A percentile compares a stretch with the other conserved stretches of the same genome.
These are phyloP conservation scores for Chondrus crispus DNA, from an alignment of 23 red algal genomes.

Conservation along the genomic window DNA sequence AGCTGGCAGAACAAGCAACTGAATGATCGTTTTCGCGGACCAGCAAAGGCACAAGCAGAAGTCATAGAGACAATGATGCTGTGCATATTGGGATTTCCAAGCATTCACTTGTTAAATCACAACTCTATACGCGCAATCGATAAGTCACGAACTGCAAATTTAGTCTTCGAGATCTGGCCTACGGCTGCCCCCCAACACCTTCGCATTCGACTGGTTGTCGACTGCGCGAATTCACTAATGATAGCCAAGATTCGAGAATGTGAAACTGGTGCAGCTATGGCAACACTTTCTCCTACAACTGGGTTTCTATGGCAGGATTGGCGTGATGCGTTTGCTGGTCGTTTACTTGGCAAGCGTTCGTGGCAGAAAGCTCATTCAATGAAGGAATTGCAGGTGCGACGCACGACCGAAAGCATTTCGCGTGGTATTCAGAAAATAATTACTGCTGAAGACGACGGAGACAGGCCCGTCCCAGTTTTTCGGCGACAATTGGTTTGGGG, in stretches of 20 bases:
- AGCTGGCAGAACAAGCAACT: not conserved
- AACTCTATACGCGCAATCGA: not conserved
- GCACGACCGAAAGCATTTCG: not conserved
- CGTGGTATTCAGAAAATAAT: not conserved
- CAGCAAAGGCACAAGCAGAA: not conserved
- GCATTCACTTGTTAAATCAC: constrained; percentile 3
- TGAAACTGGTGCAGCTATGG: not conserved
- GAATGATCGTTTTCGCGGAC: not conserved
- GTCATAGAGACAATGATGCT: constrained; percentile 26
- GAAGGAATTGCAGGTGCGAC: not conserved
- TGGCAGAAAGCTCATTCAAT: constrained; percentile 56
- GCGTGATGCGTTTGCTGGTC: constrained; percentile 44
- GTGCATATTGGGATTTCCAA: constrained; percentile 22
- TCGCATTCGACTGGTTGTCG: not conserved
- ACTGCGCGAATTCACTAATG: not conserved
- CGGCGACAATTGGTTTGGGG: constrained; percentile 18
- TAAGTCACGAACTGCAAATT: not conserved
- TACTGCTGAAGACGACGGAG: not conserved
- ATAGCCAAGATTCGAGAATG: not conserved
- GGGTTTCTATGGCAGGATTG: constrained; percentile 50
- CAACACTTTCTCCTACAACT: too few relatives aligned
- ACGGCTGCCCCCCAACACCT: constrained; percentile 13
- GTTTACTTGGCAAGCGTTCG: constrained; percentile 20
- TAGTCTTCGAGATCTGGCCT: constrained; percentile 7
- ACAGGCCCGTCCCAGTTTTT: not conserved